A percentile compares a stretch with the other conserved stretches of the same genome.
These are phyloP conservation scores for Fusarium poae DNA, from an alignment of 2,329 filamentous ascomycete genomes.

Conservation along the genomic window DNA sequence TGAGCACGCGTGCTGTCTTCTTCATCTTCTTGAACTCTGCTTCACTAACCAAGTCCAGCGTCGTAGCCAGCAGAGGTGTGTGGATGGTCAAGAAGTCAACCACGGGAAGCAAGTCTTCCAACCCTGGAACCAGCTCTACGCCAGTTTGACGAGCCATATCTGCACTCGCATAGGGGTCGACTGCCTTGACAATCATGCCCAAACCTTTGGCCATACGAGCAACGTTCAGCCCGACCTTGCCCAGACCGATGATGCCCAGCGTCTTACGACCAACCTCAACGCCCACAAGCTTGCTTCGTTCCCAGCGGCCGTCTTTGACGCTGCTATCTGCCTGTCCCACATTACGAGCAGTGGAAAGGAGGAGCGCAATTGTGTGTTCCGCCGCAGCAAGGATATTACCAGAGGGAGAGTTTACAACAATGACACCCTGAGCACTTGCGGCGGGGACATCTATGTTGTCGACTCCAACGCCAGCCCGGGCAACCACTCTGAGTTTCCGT, in stretches of 20 bases:
- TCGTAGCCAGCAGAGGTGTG: conserved; percentile 82
- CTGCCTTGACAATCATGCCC: conserved; percentile 80
- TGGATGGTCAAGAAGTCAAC: conserved; percentile 86
- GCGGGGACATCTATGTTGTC: conserved; percentile 84
- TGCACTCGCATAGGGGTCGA: conserved; percentile 82
- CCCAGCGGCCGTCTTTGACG: conserved; percentile 80
- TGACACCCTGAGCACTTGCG: conserved; percentile 79
- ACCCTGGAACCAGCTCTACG: conserved; percentile 70
- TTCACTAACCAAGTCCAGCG: conserved; percentile 78
- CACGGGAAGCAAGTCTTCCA: conserved; percentile 71
- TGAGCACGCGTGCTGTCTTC: conserved; percentile 77
- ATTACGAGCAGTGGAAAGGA: conserved; percentile 81
- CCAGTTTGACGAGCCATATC: conserved; percentile 77
- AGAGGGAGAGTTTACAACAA: conserved; percentile 83
- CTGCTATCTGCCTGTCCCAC: conserved; percentile 77
- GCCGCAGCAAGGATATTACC: conserved; percentile 86
- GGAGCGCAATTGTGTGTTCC: conserved; percentile 80
- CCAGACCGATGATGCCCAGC: conserved; percentile 80
- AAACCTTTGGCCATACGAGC: conserved; percentile 83
- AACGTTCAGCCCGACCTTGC: conserved; percentile 86
- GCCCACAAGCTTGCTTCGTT: conserved; percentile 79
- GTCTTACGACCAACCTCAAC: conserved; percentile 84
- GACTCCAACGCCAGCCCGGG: conserved; percentile 83
- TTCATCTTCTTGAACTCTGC: conserved; percentile 79
- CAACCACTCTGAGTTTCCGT: conserved; percentile 80